Evolutionary conservation across 1,139 yeast species (phyloP).

Genomic region (Ogataea hybrid): DNA sequence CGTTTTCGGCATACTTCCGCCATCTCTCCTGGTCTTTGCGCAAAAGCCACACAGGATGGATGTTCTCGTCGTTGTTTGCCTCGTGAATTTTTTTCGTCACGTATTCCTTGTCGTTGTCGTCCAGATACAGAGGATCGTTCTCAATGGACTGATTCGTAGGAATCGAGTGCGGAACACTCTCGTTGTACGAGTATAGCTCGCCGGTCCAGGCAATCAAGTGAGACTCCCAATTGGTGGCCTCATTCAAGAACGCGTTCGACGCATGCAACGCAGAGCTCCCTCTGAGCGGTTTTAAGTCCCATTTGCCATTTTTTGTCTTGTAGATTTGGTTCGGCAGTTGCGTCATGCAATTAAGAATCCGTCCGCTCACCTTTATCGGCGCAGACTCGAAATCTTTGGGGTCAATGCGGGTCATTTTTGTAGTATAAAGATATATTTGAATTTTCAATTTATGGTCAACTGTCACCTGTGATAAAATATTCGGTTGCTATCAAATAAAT

Average conservation of each 20-base stretch:
- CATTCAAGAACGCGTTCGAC: slow-evolving; percentile 61
- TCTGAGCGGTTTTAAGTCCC: slow-evolving; percentile 60
- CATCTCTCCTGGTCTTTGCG: slow-evolving; percentile 72
- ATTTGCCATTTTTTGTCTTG: slow-evolving; percentile 35
- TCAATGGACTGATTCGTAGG: slow-evolving; percentile 25
- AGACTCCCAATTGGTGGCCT: slow-evolving; percentile 79
- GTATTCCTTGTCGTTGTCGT: slow-evolving; percentile 50
- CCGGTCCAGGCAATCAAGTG: slow-evolving; percentile 96
- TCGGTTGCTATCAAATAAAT: slow-evolving; percentile 8
- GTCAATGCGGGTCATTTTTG: slow-evolving; percentile 13
- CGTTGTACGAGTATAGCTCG: slow-evolving; percentile 53
- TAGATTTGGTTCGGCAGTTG: slow-evolving; percentile 63
- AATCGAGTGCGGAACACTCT: slow-evolving; percentile 24
- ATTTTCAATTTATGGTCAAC: too few species aligned
- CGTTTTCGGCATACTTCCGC: slow-evolving; percentile 87
- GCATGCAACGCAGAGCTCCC: slow-evolving; percentile 88
- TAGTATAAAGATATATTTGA: neutral
- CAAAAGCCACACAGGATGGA: slow-evolving; percentile 86
- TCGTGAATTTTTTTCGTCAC: slow-evolving; percentile 45
- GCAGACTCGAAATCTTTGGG: too few species aligned
- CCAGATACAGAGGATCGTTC: slow-evolving; percentile 62
- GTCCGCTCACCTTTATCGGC: slow-evolving; percentile 47
- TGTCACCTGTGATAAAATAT: too few species aligned
- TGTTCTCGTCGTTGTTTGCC: slow-evolving; percentile 46
- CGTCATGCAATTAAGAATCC: slow-evolving; percentile 68